Evolutionary conservation across 306 rosid genomes (phyloP).

Genomic region (Ceratonia siliqua): DNA sequence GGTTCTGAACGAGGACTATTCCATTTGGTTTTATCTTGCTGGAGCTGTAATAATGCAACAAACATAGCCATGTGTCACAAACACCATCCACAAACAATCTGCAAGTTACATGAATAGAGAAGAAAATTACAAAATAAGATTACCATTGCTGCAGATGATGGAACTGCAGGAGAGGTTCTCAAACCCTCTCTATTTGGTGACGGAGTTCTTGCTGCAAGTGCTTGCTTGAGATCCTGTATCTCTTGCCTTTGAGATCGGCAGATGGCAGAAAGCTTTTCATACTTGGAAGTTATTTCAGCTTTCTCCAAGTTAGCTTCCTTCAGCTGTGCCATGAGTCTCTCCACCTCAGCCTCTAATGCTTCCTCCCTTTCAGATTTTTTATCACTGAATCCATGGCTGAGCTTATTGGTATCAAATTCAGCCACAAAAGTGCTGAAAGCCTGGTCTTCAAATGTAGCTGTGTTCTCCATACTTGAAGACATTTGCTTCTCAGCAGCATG

Average conservation of each 20-base stretch:
- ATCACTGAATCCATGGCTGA: conserved; percentile 48
- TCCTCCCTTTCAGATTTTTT: conserved; percentile 62
- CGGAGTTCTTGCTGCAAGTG: conserved; percentile 70
- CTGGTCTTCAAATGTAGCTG: conserved; percentile 55
- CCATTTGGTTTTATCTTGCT: conserved; percentile 54
- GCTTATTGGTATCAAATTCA: conserved; percentile 66
- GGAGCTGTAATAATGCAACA: conserved; percentile 11
- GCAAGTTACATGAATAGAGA: conserved; percentile 9
- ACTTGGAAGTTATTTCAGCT: conserved; percentile 86
- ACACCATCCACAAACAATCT: background rate
- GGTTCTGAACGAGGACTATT: conserved; percentile 59
- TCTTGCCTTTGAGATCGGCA: conserved; percentile 97
- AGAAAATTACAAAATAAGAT: conserved; percentile 35
- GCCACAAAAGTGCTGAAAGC: conserved; percentile 82
- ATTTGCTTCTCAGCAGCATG: conserved; percentile 36
- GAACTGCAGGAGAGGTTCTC: conserved; percentile 46
- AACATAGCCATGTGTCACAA: background rate
- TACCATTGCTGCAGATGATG: conserved; percentile 51
- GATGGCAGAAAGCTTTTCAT: conserved; percentile 89
- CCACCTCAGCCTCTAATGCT: conserved; percentile 77
- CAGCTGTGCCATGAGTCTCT: conserved; percentile 76
- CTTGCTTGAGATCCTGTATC: conserved; percentile 90
- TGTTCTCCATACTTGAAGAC: conserved; percentile 49
- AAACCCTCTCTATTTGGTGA: conserved; percentile 57
- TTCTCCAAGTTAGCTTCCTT: conserved; percentile 69